phyloP scores from a whole-genome alignment of 208 protist genomes.

The Leishmania martiniquensis region DNA sequence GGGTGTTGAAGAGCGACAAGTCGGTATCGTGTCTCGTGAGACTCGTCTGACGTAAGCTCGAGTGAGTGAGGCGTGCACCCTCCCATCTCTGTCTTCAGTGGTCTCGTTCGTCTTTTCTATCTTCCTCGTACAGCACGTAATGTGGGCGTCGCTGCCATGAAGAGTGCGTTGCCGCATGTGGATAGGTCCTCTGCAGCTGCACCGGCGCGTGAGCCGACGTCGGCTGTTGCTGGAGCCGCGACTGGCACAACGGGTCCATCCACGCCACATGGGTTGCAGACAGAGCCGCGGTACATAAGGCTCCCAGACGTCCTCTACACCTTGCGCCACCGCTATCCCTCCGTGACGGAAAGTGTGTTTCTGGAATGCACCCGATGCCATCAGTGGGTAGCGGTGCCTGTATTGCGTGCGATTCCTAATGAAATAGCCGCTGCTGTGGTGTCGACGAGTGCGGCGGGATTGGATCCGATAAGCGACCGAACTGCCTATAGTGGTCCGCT shows the following conservation, averaged over 20 bases:
- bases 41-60: not conserved
- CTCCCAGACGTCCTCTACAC: slow-evolving; percentile 52
- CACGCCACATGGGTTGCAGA: not conserved
- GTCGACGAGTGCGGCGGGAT: slow-evolving; percentile 7
- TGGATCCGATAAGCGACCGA: slow-evolving; percentile 15
- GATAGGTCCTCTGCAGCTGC: slow-evolving; percentile 3
- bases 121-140: not conserved
- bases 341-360: slow-evolving; percentile 56
- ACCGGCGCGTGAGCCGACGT: not conserved
- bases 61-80: not conserved
- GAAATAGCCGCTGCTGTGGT: slow-evolving; percentile 32
- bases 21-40: not conserved
- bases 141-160: slow-evolving; percentile 7
- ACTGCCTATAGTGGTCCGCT: slow-evolving; percentile 4
- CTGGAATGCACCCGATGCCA: slow-evolving; percentile 77
- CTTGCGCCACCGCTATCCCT: slow-evolving; percentile 62
- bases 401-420: slow-evolving; percentile 37
- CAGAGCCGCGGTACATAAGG: slow-evolving; percentile 57
- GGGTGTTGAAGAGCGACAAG: not conserved
- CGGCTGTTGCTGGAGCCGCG: not conserved
- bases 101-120: not conserved
- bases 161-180: not conserved
- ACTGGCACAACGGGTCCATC: slow-evolving; percentile 3
- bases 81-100: not conserved
- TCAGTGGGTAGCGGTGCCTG: slow-evolving; percentile 71